Percentiles rank a stretch among this genome's conserved stretches.
These are phyloP conservation scores for Hortaea werneckii DNA, from an alignment of 2,329 filamentous ascomycete genomes.

Conservation along the genomic window DNA sequence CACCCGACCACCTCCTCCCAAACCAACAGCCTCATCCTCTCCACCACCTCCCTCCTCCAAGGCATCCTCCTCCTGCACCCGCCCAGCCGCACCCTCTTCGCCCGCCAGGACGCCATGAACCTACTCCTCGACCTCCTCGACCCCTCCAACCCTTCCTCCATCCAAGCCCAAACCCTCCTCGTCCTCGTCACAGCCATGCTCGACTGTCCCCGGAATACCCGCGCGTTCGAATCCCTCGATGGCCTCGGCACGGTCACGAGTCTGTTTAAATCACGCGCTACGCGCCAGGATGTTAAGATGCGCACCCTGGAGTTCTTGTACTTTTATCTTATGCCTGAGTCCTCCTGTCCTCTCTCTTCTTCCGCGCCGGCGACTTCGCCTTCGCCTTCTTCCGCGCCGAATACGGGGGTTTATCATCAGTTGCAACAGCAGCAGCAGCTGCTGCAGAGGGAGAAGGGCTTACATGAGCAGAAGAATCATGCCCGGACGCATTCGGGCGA, in stretches of 20 bases:
- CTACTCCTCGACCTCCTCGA: conserved; percentile 91
- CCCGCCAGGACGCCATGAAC: conserved; percentile 89
- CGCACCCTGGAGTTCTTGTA: conserved; percentile 97
- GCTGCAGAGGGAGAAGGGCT: conserved; percentile 1
- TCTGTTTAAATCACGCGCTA: conserved; percentile 81
- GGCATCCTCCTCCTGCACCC: conserved; percentile 81
- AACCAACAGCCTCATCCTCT: conserved; percentile 80
- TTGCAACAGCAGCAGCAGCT: not conserved
- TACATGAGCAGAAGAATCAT: conserved; percentile 18
- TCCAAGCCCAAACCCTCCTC: conserved; percentile 82
- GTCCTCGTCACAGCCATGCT: conserved; percentile 84
- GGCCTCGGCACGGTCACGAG: conserved; percentile 85
- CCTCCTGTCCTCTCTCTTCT: no score
- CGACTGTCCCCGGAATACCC: conserved; percentile 76
- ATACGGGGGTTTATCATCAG: not conserved
- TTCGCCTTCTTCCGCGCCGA: no score
- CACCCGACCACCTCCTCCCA: conserved; percentile 64
- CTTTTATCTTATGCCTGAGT: conserved; percentile 96
- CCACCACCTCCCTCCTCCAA: conserved; percentile 79
- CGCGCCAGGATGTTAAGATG: conserved; percentile 79
- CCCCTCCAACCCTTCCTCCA: conserved; percentile 72
- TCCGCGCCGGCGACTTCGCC: no score
- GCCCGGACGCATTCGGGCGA: conserved; percentile 24
- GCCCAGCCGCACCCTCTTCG: conserved; percentile 77
- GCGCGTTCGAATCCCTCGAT: conserved; percentile 84